Evolutionary conservation across 495 filamentous ascomycete genomes (phyloP).

Genomic region (Parmelia sp.): DNA sequence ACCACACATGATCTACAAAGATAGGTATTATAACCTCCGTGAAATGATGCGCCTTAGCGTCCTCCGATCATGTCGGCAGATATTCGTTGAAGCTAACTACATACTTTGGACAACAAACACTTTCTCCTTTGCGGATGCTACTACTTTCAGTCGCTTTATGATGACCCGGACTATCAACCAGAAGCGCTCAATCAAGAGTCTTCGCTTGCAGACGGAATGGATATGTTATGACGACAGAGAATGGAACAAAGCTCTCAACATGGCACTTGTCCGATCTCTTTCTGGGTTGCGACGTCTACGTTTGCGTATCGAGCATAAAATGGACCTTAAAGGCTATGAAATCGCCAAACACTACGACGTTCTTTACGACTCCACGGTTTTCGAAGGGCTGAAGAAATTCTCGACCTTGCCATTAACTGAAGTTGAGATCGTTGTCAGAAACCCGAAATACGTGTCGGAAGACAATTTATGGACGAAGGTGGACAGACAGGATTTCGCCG

Average conservation of each 20-base stretch:
- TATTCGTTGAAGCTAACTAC: background rate
- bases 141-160: background rate
- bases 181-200: background rate
- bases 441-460: background rate
- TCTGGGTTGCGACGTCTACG: background rate
- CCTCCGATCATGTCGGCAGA: background rate
- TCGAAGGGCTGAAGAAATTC: background rate
- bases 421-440: background rate
- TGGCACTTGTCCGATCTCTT: background rate
- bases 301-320: background rate
- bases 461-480: background rate
- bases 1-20: background rate
- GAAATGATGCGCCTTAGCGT: background rate
- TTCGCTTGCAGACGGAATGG: background rate
- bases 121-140: background rate
- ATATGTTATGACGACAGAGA: background rate
- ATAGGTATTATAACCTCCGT: background rate
- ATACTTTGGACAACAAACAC: background rate
- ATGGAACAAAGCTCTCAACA: background rate
- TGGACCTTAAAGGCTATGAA: background rate
- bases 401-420: background rate
- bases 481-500: background rate
- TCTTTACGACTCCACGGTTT: background rate
- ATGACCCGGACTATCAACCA: background rate
- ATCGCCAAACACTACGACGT: background rate